phyloP scores from a whole-genome alignment of 345 rosid genomes.

The Camelina neglecta region DNA sequence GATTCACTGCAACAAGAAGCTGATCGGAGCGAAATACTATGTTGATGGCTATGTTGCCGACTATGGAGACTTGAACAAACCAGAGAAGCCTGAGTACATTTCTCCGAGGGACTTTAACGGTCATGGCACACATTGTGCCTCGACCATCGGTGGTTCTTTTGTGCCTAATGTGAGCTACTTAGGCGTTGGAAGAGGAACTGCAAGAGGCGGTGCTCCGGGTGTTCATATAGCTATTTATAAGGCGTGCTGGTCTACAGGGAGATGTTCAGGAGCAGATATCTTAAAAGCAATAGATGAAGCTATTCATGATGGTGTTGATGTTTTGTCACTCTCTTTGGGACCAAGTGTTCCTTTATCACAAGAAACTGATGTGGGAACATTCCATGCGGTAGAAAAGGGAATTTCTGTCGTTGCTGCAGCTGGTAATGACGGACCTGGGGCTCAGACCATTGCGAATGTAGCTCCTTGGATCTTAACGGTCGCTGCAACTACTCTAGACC shows the following conservation, averaged over 20 bases:
- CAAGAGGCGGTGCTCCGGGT: conserved; percentile 54
- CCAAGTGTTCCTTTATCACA: conserved; percentile 30
- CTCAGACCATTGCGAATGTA: conserved; percentile 45
- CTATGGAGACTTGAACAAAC: conserved; percentile 19
- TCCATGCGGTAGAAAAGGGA: conserved; percentile 57
- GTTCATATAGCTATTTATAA: conserved; percentile 56
- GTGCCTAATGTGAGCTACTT: conserved; percentile 42
- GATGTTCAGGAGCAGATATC: conserved; percentile 50
- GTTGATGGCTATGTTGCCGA: conserved; percentile 41
- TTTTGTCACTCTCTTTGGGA: conserved; percentile 42
- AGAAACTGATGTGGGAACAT: conserved; percentile 49
- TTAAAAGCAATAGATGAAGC: conserved; percentile 61
- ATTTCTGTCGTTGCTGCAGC: conserved; percentile 51
- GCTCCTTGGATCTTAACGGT: conserved; percentile 64
- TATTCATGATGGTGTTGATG: conserved; percentile 50
- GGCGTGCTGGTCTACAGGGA: conserved; percentile 58
- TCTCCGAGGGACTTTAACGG: conserved; percentile 57
- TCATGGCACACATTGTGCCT: conserved; percentile 63
- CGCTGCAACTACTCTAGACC: conserved; percentile 61
- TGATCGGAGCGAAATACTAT: conserved; percentile 57
- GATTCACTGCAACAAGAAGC: conserved; percentile 50
- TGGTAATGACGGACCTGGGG: conserved; percentile 51
- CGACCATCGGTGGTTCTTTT: conserved; percentile 52
- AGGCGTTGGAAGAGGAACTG: conserved; percentile 50
- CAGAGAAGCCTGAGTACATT: conserved; percentile 38